Conservation (phyloP, 306 rosid species). For the Corylus americana region DNA sequence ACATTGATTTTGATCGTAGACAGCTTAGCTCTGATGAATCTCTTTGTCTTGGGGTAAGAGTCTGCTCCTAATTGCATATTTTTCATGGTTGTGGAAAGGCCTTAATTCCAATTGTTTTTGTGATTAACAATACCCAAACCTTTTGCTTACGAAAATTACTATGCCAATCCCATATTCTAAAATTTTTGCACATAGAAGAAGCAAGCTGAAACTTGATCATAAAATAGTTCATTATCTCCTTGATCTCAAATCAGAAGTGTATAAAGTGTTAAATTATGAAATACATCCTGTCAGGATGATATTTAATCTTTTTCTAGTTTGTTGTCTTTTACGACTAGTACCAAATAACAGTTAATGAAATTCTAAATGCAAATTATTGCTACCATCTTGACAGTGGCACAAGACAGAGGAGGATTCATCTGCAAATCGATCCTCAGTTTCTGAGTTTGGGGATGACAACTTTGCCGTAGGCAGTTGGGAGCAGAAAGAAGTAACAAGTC, state of each 20-base stretch:
- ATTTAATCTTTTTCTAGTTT: constrained; percentile 1
- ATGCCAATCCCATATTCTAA: not conserved
- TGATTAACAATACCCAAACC: not conserved
- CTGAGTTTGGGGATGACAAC: constrained; percentile 96
- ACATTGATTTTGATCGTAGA: constrained; percentile 93
- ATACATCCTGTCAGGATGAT: constrained; percentile 5
- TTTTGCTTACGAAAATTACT: not conserved
- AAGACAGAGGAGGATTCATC: constrained; percentile 81
- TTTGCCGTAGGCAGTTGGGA: constrained; percentile 95
- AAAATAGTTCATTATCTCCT: constrained; percentile 2
- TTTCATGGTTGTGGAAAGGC: constrained; percentile 18
- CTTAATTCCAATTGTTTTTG: constrained; percentile 7
- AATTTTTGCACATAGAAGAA: not conserved
- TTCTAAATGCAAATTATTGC: constrained; percentile 20
- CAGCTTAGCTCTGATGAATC: constrained; percentile 98
- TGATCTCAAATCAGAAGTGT: not conserved
- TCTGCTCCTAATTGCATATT: constrained; percentile 12
- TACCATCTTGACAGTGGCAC: constrained; percentile 44
- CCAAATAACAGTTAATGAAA: constrained; percentile 18
- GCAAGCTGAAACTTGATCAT: constrained; percentile 4
- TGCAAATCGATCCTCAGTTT: constrained; percentile 76
- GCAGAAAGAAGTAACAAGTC: constrained; percentile 80
- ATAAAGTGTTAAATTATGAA: constrained; percentile 2
- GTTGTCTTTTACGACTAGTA: constrained; percentile 1
- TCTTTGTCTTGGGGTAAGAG: constrained; percentile 63